Base-by-base conservation (phyloP, 2,329 filamentous ascomycete species). In the Penicillium oxalicum region DNA sequence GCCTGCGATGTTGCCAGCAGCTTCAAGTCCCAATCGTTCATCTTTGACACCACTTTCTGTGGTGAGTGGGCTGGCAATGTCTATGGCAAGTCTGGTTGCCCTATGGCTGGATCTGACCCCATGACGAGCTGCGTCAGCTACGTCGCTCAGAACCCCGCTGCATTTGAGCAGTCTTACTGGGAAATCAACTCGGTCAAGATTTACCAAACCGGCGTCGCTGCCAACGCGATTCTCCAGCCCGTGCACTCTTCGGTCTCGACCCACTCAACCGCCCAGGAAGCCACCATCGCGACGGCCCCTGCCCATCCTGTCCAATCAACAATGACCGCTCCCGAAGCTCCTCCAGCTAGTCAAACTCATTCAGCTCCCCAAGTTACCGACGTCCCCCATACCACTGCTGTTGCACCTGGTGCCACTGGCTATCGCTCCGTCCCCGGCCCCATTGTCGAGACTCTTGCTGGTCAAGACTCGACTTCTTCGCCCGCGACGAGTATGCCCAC, bases 81-180 rank as follows among this genome's bases (percentile, higher is more conserved):
- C 2, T 79, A 59, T 39, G 63, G 57, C 5, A 45, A 84, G 79
- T 65, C 66, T 40, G 62, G 67, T 32, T 79, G 84, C 56, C 63
- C 67, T 0, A 76, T 91, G 84, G 70, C 72, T 73, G 9, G 72
- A 75, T 42, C 75, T 79, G 9, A 58, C 69, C 44, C 84, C 77
- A 9, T 93, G 86, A 72, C 68, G 35, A 68, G 65, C 57, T 95
- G 91, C 71, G 67, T 82, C 34, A 80, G 82, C 29, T 95, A 82
- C 65, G 90, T 95, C 26, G 76, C 76, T 39, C 70, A 77, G 54
- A 86, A 91, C 66, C 86, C 89, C 0, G 63, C 69, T 7, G 83
- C 76, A 25, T 95, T 91, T 66, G 68, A 73, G 43, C 77, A 93
- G 35, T 80, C 87, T 1, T 94, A 86, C 73, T 95, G 88, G 87